phyloP scores from a whole-genome alignment of 2,329 filamentous ascomycete genomes.

The Rutstroemia sydowiana region DNA sequence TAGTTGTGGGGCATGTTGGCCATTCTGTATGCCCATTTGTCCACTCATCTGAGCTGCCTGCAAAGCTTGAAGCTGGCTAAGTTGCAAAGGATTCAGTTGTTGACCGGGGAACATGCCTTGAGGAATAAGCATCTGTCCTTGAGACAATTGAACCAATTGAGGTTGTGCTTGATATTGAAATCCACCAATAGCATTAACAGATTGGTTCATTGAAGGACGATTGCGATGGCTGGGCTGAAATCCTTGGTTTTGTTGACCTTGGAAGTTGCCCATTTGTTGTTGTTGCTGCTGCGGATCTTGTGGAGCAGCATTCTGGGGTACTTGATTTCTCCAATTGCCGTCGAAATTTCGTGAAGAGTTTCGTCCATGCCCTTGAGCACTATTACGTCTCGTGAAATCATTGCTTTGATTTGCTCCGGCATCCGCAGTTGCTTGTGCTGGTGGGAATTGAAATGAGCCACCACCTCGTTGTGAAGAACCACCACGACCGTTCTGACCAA shows the following conservation, averaged over 20 bases:
- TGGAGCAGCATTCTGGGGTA: constrained; percentile 38
- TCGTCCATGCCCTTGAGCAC: constrained; percentile 62
- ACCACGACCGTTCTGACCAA: constrained; percentile 59
- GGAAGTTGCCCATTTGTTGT: constrained; percentile 55
- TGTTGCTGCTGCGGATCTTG: constrained; percentile 46
- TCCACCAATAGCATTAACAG: constrained; percentile 71
- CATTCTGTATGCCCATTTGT: constrained; percentile 60
- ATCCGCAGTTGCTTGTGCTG: constrained; percentile 44
- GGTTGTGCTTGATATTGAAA: constrained; percentile 88
- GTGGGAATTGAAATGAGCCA: constrained; percentile 65
- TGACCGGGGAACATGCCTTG: constrained; percentile 73
- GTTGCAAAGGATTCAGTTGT: constrained; percentile 78
- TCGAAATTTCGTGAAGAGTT: constrained; percentile 91
- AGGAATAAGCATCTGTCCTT: constrained; percentile 78
- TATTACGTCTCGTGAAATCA: constrained; percentile 71
- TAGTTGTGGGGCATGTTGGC: constrained; percentile 62
- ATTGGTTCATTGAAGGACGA: constrained; percentile 79
- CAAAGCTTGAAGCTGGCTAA: constrained; percentile 85
- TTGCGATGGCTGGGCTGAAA: constrained; percentile 92
- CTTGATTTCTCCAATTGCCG: constrained; percentile 91
- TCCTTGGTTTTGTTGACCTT: constrained; percentile 63
- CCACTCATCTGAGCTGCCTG: constrained; percentile 81
- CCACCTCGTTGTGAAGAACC: constrained; percentile 53
- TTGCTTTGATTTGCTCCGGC: constrained; percentile 38
- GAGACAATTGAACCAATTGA: constrained; percentile 77